Percentiles rank a stretch among this genome's conserved stretches.
Evolutionary conservation across 441 rosid genomes (phyloP).

Genomic region (Jatropha multifida): DNA sequence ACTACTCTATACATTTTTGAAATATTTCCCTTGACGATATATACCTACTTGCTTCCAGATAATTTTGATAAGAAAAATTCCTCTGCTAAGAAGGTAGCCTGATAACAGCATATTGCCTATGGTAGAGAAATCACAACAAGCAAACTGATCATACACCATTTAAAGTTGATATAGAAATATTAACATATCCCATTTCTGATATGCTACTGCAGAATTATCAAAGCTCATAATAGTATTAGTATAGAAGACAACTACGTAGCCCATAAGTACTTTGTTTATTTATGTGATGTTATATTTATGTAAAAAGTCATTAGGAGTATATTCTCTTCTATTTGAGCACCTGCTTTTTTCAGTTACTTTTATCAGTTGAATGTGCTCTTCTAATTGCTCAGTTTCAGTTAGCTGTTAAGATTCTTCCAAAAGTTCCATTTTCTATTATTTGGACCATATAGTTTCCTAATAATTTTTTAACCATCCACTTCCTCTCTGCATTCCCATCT

Average conservation of each 20-base stretch:
- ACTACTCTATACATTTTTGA: too few species aligned
- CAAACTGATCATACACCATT: neutral
- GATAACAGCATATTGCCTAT: neutral
- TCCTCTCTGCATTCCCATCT: constrained; percentile 26
- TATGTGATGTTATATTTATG: too few species aligned
- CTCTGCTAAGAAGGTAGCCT: neutral
- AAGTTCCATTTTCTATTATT: neutral
- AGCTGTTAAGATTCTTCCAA: constrained; percentile 5
- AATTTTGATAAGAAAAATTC: neutral
- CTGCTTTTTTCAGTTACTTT: constrained; percentile 52
- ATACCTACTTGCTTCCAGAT: neutral
- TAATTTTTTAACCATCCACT: constrained; percentile 10
- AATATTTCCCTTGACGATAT: neutral
- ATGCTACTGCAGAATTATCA: neutral
- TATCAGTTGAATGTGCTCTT: neutral
- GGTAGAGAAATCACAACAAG: neutral
- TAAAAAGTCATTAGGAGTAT: constrained; percentile 48
- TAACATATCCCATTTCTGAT: neutral
- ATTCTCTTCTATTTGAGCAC: constrained; percentile 62
- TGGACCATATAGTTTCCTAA: neutral
- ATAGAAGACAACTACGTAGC: too few species aligned
- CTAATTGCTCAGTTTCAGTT: constrained; percentile 20
- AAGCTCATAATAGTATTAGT: too few species aligned
- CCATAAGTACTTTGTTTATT: too few species aligned
- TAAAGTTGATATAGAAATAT: neutral